phyloP scores from a whole-genome alignment of 2,329 filamentous ascomycete species.

The Diaporthe nobilis region DNA sequence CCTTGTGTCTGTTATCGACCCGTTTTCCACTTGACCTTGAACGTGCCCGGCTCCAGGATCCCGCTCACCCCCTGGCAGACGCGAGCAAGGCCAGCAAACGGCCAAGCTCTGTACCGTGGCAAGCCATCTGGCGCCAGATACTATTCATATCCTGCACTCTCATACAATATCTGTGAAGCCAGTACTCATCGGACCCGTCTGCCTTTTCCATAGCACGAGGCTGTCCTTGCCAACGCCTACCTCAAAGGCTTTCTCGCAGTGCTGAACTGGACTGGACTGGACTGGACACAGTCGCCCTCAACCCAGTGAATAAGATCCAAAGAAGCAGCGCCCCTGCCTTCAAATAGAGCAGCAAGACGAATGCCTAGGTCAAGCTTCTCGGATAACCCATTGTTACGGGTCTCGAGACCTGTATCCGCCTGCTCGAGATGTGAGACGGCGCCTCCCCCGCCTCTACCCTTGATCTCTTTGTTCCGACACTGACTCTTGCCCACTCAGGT shows the following conservation, averaged over 20 bases:
- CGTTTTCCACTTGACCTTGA: not conserved
- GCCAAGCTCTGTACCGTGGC: constrained; percentile 18
- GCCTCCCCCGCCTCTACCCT: not conserved
- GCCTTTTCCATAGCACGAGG: not conserved
- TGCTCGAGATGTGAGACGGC: constrained; percentile 77
- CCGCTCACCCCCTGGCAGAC: constrained; percentile 18
- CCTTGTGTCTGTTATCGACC: not conserved
- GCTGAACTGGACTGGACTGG: not conserved
- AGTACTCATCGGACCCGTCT: too few species aligned
- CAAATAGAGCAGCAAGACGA: constrained; percentile 22
- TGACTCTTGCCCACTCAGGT: constrained; percentile 57
- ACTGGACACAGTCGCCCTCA: constrained; percentile 6
- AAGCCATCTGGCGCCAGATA: not conserved
- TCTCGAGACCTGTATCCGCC: constrained; percentile 84
- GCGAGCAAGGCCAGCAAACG: not conserved
- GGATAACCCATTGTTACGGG: constrained; percentile 73
- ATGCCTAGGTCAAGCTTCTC: constrained; percentile 60
- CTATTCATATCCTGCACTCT: not conserved
- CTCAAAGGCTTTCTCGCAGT: not conserved
- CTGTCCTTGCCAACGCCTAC: not conserved
- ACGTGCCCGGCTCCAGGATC: not conserved
- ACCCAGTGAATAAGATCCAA: constrained; percentile 5
- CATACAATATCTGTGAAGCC: not conserved
- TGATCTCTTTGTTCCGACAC: constrained; percentile 17
- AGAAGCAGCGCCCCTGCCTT: constrained; percentile 3